Evolutionary conservation across 179 eudicot species (phyloP).

Genomic region (Gypsophila paniculata): DNA sequence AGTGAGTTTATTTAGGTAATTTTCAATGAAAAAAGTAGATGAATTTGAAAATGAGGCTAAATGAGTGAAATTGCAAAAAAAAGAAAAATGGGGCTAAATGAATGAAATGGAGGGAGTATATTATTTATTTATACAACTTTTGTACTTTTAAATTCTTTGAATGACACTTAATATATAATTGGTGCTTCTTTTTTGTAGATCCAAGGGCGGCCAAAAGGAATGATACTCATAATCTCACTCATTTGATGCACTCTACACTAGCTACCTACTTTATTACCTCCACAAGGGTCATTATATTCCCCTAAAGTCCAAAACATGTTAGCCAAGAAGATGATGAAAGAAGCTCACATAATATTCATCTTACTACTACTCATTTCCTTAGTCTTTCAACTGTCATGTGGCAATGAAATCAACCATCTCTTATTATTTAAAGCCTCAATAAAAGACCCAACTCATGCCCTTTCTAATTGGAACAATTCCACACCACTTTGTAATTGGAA

Average conservation of each 20-base stretch:
- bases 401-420: conserved; percentile 42
- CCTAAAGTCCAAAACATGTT: conserved; percentile 8
- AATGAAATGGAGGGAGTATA: too few species aligned
- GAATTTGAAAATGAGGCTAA: too few species aligned
- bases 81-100: too few species aligned
- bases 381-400: conserved; percentile 18
- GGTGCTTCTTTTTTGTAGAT: conserved; percentile 21
- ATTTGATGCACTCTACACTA: background rate
- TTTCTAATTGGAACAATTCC: conserved; percentile 58
- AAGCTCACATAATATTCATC: conserved; percentile 4
- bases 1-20: too few species aligned
- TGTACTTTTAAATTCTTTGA: conserved; percentile 18
- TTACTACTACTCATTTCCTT: conserved; percentile 20
- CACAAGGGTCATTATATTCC: conserved; percentile 1
- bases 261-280: background rate
- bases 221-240: conserved; percentile 24
- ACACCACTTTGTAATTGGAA: conserved; percentile 49
- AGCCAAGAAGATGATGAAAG: conserved; percentile 18
- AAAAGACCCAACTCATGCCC: conserved; percentile 50
- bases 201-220: conserved; percentile 20
- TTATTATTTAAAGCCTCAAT: conserved; percentile 51
- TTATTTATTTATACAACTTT: background rate
- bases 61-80: too few species aligned
- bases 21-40: too few species aligned
- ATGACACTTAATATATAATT: conserved; percentile 19